Evolutionary conservation across 352 stramenopile genomes (phyloP).

Genomic region (Pythium aquatile): DNA sequence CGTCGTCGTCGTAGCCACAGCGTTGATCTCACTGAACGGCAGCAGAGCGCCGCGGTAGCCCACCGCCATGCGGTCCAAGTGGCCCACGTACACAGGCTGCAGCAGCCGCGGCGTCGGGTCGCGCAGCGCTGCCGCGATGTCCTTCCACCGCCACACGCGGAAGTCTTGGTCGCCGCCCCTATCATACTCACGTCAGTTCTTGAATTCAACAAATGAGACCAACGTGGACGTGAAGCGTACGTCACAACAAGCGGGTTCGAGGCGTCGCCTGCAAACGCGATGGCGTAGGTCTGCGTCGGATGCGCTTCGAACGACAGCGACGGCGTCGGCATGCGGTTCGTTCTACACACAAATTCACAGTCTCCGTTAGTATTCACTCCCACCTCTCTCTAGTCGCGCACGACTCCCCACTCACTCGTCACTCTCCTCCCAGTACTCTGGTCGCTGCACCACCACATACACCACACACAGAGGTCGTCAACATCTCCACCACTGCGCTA

Average conservation of each 20-base stretch:
- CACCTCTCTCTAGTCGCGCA: background rate
- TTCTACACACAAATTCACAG: conserved; percentile 19
- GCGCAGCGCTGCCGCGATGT: conserved; percentile 48
- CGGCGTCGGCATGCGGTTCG: conserved; percentile 40
- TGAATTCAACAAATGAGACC: background rate
- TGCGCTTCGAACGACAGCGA: conserved; percentile 67
- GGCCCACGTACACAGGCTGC: conserved; percentile 42
- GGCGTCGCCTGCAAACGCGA: conserved; percentile 60
- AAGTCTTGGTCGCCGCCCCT: conserved; percentile 80
- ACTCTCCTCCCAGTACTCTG: conserved; percentile 27
- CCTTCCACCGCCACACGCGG: conserved; percentile 71
- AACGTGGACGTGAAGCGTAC: conserved; percentile 20
- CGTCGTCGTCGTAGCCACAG: conserved; percentile 37
- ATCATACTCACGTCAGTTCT: background rate
- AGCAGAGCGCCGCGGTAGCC: conserved; percentile 59
- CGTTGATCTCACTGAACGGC: conserved; percentile 68
- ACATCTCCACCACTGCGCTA: no score
- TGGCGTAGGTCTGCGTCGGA: conserved; percentile 69
- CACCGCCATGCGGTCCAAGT: conserved; percentile 53
- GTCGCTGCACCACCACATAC: conserved; percentile 14
- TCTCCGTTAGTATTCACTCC: background rate
- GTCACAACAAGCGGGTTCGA: conserved; percentile 58
- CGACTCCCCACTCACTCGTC: conserved; percentile 8
- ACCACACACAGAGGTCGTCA: background rate
- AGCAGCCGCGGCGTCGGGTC: conserved; percentile 28